Conservation (phyloP, 306 rosid genomes). For the Citrullus colocynthis region DNA sequence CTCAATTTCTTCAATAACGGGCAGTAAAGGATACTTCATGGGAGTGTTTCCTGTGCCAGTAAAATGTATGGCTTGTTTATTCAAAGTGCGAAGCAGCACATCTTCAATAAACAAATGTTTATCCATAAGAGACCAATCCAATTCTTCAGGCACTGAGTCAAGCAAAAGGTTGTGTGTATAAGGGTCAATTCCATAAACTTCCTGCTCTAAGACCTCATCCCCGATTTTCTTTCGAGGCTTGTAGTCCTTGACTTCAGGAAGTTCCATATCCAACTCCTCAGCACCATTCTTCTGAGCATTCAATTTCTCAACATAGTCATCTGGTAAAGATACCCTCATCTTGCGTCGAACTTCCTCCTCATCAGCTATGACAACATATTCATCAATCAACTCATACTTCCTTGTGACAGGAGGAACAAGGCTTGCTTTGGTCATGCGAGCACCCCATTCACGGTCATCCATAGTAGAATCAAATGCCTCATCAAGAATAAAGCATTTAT, state of each 20-base stretch:
- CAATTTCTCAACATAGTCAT: conserved; percentile 86
- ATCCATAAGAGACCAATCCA: conserved; percentile 66
- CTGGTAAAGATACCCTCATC: conserved; percentile 91
- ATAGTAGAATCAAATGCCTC: conserved; percentile 41
- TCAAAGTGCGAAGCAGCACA: conserved; percentile 65
- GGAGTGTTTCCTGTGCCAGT: conserved; percentile 86
- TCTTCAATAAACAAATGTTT: conserved; percentile 89
- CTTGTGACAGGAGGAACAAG: conserved; percentile 98
- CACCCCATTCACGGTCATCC: conserved; percentile 99
- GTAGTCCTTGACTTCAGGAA: conserved; percentile 93
- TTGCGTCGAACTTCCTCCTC: conserved; percentile 87
- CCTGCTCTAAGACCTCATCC: conserved; percentile 86
- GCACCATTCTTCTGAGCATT: conserved; percentile 81
- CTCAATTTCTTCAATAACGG: conserved; percentile 70
- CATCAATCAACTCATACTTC: conserved; percentile 84
- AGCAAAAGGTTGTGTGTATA: conserved; percentile 94
- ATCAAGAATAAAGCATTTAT: conserved; percentile 34
- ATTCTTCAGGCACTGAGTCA: conserved; percentile 86
- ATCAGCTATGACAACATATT: conserved; percentile 69
- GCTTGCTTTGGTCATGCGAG: conserved; percentile 99
- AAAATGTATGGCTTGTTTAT: conserved; percentile 64
- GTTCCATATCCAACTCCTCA: conserved; percentile 97
- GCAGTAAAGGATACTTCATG: conserved; percentile 62
- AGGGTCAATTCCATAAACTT: conserved; percentile 97
- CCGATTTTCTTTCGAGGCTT: conserved; percentile 95